Evolutionary conservation across 1,139 yeast genomes (phyloP).

Genomic region (Pichia sp.): DNA sequence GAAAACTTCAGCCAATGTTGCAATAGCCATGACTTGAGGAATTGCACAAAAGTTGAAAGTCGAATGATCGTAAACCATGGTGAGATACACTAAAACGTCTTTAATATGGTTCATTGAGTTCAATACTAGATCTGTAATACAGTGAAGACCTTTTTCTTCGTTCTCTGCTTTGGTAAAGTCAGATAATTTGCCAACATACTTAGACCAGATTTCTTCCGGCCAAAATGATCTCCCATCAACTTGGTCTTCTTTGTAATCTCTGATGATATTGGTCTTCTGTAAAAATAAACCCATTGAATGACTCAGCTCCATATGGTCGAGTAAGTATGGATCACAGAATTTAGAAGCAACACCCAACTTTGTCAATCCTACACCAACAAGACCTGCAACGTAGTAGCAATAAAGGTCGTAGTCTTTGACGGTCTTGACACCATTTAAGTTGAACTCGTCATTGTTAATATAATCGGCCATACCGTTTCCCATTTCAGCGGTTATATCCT

Average conservation of each 20-base stretch:
- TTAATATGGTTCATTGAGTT: slow-evolving; percentile 76
- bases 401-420: slow-evolving; percentile 80
- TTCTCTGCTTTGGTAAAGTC: slow-evolving; percentile 52
- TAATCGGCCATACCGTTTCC: slow-evolving; percentile 98
- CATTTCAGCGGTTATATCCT: slow-evolving; percentile 77
- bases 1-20: slow-evolving; percentile 82
- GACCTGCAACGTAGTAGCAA: slow-evolving; percentile 96
- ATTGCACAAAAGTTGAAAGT: slow-evolving; percentile 90
- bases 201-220: slow-evolving; percentile 92
- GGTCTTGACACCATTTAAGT: slow-evolving; percentile 73
- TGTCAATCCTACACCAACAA: slow-evolving; percentile 95
- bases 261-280: slow-evolving; percentile 91
- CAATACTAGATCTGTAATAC: slow-evolving; percentile 78
- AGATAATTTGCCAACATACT: slow-evolving; percentile 62
- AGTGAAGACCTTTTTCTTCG: slow-evolving; percentile 56
- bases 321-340: slow-evolving; percentile 52
- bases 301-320: slow-evolving; percentile 53
- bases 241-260: slow-evolving; percentile 92
- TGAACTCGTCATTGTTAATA: slow-evolving; percentile 72
- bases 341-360: slow-evolving; percentile 68
- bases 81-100: slow-evolving; percentile 72
- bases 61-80: slow-evolving; percentile 76
- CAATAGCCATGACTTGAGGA: slow-evolving; percentile 98
- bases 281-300: slow-evolving; percentile 93
- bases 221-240: slow-evolving; percentile 92